phyloP scores from a whole-genome alignment of 352 stramenopile species.

The Phytophthora pseudosyringae region DNA sequence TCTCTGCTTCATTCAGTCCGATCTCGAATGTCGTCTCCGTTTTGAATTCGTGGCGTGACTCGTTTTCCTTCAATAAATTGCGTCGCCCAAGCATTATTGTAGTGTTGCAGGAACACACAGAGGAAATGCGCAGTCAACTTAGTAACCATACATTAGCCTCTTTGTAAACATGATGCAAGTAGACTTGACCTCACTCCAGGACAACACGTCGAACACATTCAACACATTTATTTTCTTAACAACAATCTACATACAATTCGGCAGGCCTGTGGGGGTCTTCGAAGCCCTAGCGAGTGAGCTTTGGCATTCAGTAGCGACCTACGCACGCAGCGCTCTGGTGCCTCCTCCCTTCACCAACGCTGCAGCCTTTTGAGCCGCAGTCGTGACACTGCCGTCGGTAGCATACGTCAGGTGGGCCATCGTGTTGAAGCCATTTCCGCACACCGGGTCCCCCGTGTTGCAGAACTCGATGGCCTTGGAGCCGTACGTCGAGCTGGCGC shows the following conservation, averaged over 20 bases:
- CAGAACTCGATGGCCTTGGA: constrained; percentile 43
- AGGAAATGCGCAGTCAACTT: no score
- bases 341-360: constrained; percentile 29
- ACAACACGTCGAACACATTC: neutral
- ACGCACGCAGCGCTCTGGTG: constrained; percentile 15
- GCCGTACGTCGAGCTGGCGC: constrained; percentile 29
- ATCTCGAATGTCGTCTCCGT: no score
- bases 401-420: constrained; percentile 39
- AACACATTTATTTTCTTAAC: neutral
- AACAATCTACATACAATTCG: neutral
- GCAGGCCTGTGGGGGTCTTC: neutral
- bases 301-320: neutral
- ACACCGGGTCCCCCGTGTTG: constrained; percentile 41
- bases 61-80: no score
- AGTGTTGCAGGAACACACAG: no score
- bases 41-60: no score
- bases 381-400: constrained; percentile 35
- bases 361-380: constrained; percentile 30
- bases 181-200: neutral
- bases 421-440: constrained; percentile 38
- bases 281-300: neutral
- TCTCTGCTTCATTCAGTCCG: no score
- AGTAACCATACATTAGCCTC: no score
- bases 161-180: neutral
- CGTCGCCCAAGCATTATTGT: no score